A percentile compares a stretch with the other conserved stretches of the same genome.
Evolutionary conservation across 495 filamentous ascomycete genomes (phyloP).

Genomic region (Podospora anserina): DNA sequence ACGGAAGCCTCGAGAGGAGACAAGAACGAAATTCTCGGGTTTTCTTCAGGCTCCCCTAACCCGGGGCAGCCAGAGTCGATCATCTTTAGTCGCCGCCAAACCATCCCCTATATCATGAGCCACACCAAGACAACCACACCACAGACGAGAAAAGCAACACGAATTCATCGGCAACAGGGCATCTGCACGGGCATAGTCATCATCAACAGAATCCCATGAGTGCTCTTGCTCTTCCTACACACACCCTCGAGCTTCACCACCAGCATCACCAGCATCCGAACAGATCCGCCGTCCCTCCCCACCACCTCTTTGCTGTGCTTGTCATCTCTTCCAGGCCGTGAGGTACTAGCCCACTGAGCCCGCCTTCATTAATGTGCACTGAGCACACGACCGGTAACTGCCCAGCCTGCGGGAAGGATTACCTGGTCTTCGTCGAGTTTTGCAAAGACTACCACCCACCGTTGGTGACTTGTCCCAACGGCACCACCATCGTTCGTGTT

Average conservation of each 20-base stretch:
- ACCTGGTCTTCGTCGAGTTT: slow-evolving; percentile 50
- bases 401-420: slow-evolving; percentile 52
- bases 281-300: background rate
- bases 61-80: slow-evolving; percentile 7
- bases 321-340: background rate
- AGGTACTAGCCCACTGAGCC: slow-evolving; percentile 11
- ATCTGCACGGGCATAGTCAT: slow-evolving; percentile 2
- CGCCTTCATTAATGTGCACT: slow-evolving; percentile 47
- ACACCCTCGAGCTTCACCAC: background rate
- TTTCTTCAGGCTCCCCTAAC: slow-evolving; percentile 2
- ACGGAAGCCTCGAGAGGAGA: background rate
- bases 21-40: background rate
- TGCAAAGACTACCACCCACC: slow-evolving; percentile 47
- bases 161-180: background rate
- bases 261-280: background rate
- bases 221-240: slow-evolving; percentile 10
- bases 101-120: slow-evolving; percentile 11
- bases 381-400: slow-evolving; percentile 47
- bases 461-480: slow-evolving; percentile 39
- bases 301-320: background rate
- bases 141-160: background rate
- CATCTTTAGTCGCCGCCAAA: background rate
- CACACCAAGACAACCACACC: slow-evolving; percentile 7
- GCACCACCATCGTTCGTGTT: slow-evolving; percentile 32
- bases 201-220: slow-evolving; percentile 17